Conservation (phyloP, 768 basidiomycete genomes). For the Kockovaella imperatae region DNA sequence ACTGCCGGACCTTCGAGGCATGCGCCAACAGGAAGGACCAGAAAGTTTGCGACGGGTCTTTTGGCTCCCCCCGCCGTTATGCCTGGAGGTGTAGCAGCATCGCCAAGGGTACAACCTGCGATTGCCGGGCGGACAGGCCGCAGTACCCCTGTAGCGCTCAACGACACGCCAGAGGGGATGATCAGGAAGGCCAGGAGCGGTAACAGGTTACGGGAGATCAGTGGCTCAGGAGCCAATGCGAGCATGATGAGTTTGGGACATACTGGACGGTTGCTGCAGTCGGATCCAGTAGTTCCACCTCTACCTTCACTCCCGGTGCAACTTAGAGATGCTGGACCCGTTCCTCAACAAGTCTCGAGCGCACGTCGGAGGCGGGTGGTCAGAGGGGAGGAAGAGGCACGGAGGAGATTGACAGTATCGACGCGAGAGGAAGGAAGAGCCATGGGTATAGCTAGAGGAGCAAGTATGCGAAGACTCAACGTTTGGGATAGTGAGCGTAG, state of each 20-base stretch:
- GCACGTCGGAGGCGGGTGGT: slow-evolving; percentile 24
- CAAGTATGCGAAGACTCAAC: slow-evolving; percentile 37
- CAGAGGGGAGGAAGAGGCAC: slow-evolving; percentile 12
- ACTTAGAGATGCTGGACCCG: not conserved
- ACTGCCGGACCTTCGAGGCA: not conserved
- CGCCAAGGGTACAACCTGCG: slow-evolving; percentile 26
- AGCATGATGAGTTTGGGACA: slow-evolving; percentile 27
- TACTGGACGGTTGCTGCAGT: slow-evolving; percentile 28
- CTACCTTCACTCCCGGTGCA: not conserved
- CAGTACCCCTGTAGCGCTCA: slow-evolving; percentile 1
- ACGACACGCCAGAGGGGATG: not conserved
- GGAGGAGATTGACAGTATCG: slow-evolving; percentile 21
- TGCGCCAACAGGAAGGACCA: slow-evolving; percentile 1
- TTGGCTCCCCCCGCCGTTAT: slow-evolving; percentile 32
- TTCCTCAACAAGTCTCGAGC: not conserved
- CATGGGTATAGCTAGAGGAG: slow-evolving; percentile 35
- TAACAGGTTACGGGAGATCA: slow-evolving; percentile 23
- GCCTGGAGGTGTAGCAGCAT: slow-evolving; percentile 24
- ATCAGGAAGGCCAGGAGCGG: slow-evolving; percentile 16
- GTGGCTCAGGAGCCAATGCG: slow-evolving; percentile 14
- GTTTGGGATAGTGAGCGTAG: slow-evolving; percentile 37
- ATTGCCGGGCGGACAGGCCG: too few relatives aligned
- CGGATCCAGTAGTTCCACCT: slow-evolving; percentile 4
- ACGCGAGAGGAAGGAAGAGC: slow-evolving; percentile 35
- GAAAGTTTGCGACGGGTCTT: slow-evolving; percentile 24